These are phyloP conservation scores for Penicillium sp. DNA, from an alignment of 2,329 filamentous ascomycete genomes.

Conservation along the genomic window DNA sequence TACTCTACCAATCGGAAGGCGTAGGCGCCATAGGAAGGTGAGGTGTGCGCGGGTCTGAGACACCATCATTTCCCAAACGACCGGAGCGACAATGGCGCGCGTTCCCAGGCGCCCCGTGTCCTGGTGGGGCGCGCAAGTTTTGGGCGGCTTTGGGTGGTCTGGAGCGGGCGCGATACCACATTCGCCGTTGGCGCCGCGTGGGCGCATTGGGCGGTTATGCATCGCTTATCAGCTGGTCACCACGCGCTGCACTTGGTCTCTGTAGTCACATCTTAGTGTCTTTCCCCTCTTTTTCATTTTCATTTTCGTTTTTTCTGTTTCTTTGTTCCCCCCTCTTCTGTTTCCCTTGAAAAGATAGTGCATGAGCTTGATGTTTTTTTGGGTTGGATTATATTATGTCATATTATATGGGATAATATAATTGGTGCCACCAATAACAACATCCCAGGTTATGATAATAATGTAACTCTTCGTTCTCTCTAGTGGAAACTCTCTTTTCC, in stretches of 20 bases:
- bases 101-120: conserved; percentile 33
- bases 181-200: conserved; percentile 14
- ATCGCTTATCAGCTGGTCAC: conserved; percentile 21
- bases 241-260: conserved; percentile 1
- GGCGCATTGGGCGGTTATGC: conserved; percentile 23
- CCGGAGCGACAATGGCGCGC: conserved; percentile 25
- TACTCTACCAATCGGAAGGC: conserved; percentile 25
- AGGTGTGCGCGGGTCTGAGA: conserved; percentile 29
- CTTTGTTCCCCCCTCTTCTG: not conserved
- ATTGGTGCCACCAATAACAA: no score
- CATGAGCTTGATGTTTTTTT: no score
- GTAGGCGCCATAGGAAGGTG: conserved; percentile 20
- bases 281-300: not conserved
- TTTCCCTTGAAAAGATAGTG: not conserved
- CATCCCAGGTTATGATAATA: no score
- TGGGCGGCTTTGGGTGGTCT: not conserved
- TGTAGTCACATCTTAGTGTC: conserved; percentile 2
- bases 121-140: conserved; percentile 6
- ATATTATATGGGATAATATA: no score
- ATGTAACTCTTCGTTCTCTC: not conserved
- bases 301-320: not conserved
- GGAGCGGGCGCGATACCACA: conserved; percentile 1
- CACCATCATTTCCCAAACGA: conserved; percentile 23
- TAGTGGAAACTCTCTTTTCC: not conserved
- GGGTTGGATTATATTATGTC: no score